Percentiles rank a stretch among this genome's conserved stretches.
These are phyloP conservation scores for Mortierella sp. DNA, from an alignment of 371 early-diverging fungal species.

Conservation along the genomic window DNA sequence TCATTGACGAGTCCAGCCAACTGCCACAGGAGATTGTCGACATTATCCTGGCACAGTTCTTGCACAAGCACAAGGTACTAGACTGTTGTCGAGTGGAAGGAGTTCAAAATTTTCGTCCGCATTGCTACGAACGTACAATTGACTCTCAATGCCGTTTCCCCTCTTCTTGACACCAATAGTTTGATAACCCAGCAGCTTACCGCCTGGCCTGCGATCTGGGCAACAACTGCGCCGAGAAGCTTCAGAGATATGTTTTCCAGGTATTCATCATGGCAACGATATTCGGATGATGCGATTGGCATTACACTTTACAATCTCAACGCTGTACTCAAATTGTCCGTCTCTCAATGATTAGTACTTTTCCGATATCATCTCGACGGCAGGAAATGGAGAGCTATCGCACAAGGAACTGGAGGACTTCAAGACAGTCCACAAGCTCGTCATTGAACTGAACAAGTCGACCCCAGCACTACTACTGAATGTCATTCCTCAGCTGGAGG, in stretches of 20 bases:
- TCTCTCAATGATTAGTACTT: constrained; percentile 60
- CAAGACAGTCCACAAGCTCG: constrained; percentile 80
- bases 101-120: not conserved
- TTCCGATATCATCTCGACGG: constrained; percentile 61
- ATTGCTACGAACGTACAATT: not conserved
- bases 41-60: constrained; percentile 83
- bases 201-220: constrained; percentile 88
- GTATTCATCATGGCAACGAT: constrained; percentile 50
- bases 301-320: not conserved
- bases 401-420: constrained; percentile 74
- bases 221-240: constrained; percentile 76
- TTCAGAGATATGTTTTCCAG: constrained; percentile 93
- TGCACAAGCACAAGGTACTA: constrained; percentile 71
- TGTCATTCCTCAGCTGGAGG: constrained; percentile 96
- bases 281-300: not conserved
- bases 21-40: constrained; percentile 86
- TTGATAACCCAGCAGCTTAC: constrained; percentile 78
- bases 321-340: not conserved
- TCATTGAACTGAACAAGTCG: constrained; percentile 81
- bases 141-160: too few relatives aligned
- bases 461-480: constrained; percentile 86
- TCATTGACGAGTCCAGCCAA: constrained; percentile 81
- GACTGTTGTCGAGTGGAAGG: not conserved
- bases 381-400: constrained; percentile 54
- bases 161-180: constrained; percentile 55